These are phyloP conservation scores for Trypanosoma melophagium DNA, from an alignment of 208 protist species.

Conservation along the genomic window DNA sequence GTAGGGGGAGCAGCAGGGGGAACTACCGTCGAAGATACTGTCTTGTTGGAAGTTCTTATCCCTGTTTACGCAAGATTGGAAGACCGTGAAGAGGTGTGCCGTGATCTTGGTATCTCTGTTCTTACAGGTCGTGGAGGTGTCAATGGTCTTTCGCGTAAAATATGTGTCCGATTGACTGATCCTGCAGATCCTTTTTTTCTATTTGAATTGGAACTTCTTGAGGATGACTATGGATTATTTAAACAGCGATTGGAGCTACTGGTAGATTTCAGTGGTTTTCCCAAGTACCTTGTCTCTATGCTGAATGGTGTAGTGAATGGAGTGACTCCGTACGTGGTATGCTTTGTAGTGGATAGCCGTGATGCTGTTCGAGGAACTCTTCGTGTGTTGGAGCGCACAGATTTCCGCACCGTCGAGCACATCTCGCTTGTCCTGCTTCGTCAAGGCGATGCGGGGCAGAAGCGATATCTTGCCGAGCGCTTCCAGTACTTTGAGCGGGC, in stretches of 20 bases:
- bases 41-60: constrained; percentile 45
- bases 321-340: constrained; percentile 30
- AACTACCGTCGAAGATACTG: constrained; percentile 19
- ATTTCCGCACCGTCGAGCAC: constrained; percentile 83
- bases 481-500: constrained; percentile 71
- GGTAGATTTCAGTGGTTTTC: constrained; percentile 85
- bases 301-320: constrained; percentile 47
- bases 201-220: constrained; percentile 76
- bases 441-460: constrained; percentile 82
- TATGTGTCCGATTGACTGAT: constrained; percentile 76
- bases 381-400: constrained; percentile 70
- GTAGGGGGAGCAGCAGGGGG: background rate
- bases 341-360: constrained; percentile 43
- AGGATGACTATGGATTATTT: constrained; percentile 85
- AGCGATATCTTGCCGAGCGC: constrained; percentile 78
- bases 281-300: constrained; percentile 75
- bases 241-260: constrained; percentile 74
- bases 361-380: constrained; percentile 46
- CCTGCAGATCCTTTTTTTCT: constrained; percentile 80
- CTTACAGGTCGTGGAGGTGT: constrained; percentile 31
- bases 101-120: constrained; percentile 38
- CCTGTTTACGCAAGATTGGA: constrained; percentile 34
- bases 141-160: constrained; percentile 44
- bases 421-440: constrained; percentile 71
- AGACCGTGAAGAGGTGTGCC: constrained; percentile 42